Evolutionary conservation across 176 grass and related monocot genomes (phyloP), one percentile per base, ranked within the genome.

Genomic region (Triticum dicoccoides): DNA sequence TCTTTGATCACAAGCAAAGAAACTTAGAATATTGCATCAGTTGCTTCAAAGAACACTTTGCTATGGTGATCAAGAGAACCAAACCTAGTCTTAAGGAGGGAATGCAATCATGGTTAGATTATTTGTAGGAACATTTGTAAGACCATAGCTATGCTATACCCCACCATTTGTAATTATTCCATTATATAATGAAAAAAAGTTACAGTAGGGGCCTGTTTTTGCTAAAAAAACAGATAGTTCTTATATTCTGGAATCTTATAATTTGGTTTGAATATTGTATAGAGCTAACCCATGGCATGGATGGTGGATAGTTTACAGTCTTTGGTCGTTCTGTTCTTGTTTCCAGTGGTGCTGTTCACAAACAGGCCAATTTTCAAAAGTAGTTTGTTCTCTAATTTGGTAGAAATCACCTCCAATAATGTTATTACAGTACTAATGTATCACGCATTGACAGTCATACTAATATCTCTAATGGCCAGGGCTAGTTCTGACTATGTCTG

Each of bases 271-370:
- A 18, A 21, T 34, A 3, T 71, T 69, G 64, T 30, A 72, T 52
- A 52, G 14, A 17, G 49, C 5, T 41, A 80, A 0, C 76, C 88
- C 85, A 92, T 47, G 11, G 45, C 45, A 49, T 98, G 92, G 96
- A 98, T 86, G 92, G 96, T 78, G 93, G 90, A 83, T 61, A 89
- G 72, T 98, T 90, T 81, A 47, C 3, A 98, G 93, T 98, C 35
- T 96, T 96, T 69, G 93, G 95, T 88, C 90, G 93, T 37, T 98
- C 96, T 58, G 92, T 98, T 73, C 63, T 96, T 83, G 92, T 94
- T 47, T 98, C 93, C 73, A 96, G 91, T 78, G 93, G 93, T 13
- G 13, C 32, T 61, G 69, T 92, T 86, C 93, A 98, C 42, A 88
- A 74, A 61, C 89, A 98, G 88, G 91, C 92, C 79, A 80, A 68